Percentiles rank a stretch among this genome's conserved stretches.
Conservation (phyloP, 2,329 filamentous ascomycete species). For the Penicillium sp. region DNA sequence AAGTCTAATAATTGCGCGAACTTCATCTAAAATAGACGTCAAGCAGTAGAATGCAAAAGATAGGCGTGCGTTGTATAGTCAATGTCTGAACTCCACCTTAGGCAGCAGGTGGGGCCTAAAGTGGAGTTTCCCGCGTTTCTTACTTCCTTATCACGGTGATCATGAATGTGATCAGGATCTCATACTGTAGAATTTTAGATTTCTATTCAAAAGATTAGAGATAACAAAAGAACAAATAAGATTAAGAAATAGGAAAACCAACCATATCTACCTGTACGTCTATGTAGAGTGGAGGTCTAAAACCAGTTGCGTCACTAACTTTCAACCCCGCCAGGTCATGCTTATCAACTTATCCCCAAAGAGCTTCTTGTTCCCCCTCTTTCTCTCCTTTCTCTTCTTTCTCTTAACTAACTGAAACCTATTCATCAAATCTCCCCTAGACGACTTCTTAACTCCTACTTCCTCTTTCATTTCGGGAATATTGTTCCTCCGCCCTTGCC, state of each 20-base stretch:
- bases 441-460: not conserved
- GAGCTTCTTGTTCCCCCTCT: not conserved
- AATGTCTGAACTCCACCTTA: not conserved
- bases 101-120: constrained; percentile 1
- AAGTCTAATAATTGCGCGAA: too few relatives aligned
- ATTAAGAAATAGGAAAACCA: too few relatives aligned
- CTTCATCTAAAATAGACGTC: too few relatives aligned
- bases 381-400: not conserved
- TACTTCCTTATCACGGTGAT: not conserved
- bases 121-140: not conserved
- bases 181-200: not conserved
- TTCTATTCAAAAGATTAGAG: not conserved
- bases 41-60: too few relatives aligned
- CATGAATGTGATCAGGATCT: not conserved
- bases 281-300: not conserved
- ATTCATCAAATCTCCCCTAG: not conserved
- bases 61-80: too few relatives aligned
- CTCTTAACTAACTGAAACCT: not conserved
- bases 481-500: not conserved
- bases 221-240: not conserved
- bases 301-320: not conserved
- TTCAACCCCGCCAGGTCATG: constrained; percentile 1
- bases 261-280: too few relatives aligned
- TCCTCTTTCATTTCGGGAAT: not conserved
- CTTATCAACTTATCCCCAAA: constrained; percentile 1